These are phyloP conservation scores for Kwoniella shivajii DNA, from an alignment of 1,284 basidiomycete genomes.

Conservation along the genomic window DNA sequence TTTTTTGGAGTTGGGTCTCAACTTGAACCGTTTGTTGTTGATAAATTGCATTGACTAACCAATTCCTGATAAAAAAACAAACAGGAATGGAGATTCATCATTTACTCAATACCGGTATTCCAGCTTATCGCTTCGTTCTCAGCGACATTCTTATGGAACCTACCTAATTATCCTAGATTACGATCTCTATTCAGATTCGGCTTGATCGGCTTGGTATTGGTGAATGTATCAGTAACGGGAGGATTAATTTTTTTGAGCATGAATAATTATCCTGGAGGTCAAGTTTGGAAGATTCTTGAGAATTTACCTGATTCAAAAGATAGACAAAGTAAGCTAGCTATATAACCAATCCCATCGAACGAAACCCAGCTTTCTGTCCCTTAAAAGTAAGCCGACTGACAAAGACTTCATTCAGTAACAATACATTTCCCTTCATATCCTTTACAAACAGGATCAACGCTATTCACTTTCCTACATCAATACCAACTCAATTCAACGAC, in stretches of 20 bases:
- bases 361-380: too few relatives aligned
- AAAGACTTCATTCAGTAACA: slow-evolving; percentile 19
- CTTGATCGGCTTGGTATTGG: slow-evolving; percentile 57
- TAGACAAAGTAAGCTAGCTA: slow-evolving; percentile 1
- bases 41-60: too few relatives aligned
- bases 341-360: too few relatives aligned
- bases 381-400: too few relatives aligned
- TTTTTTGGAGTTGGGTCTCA: too few relatives aligned
- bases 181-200: slow-evolving; percentile 35
- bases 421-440: slow-evolving; percentile 49
- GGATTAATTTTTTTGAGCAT: slow-evolving; percentile 65
- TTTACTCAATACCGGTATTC: slow-evolving; percentile 80
- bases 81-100: slow-evolving; percentile 89
- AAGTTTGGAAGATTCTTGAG: slow-evolving; percentile 70
- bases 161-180: slow-evolving; percentile 6
- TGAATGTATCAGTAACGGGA: slow-evolving; percentile 61
- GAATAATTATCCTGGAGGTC: slow-evolving; percentile 88
- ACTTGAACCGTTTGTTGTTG: too few relatives aligned
- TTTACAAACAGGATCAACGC: slow-evolving; percentile 80
- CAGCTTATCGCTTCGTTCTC: slow-evolving; percentile 78
- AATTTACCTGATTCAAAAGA: slow-evolving; percentile 26
- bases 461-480: slow-evolving; percentile 73
- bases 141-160: slow-evolving; percentile 23
- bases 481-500: slow-evolving; percentile 33
- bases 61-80: not conserved